Conservation (phyloP, 257 asterid species). For the Eustoma russellianum region DNA sequence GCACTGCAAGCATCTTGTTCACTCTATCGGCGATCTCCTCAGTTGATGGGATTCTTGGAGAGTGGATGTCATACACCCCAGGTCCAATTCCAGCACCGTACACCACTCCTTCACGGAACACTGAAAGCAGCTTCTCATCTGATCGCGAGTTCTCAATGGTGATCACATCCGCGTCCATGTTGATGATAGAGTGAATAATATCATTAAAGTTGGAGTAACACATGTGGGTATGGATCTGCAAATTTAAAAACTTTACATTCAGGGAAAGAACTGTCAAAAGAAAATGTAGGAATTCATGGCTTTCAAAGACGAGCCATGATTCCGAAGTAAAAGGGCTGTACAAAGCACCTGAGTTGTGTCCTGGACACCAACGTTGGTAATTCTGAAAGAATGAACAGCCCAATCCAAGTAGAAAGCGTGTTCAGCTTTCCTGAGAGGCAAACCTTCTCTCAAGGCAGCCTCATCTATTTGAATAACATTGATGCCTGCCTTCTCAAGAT, state of each 20-base stretch:
- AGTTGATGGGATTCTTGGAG: slow-evolving; percentile 85
- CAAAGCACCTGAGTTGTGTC: slow-evolving; percentile 84
- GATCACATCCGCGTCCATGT: slow-evolving; percentile 98
- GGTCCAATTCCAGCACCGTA: slow-evolving; percentile 99
- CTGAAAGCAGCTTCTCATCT: slow-evolving; percentile 93
- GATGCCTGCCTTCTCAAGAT: slow-evolving; percentile 90
- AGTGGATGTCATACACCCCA: slow-evolving; percentile 92
- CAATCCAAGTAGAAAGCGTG: slow-evolving; percentile 91
- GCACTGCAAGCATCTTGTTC: slow-evolving; percentile 96
- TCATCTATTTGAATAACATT: slow-evolving; percentile 90
- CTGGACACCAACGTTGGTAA: slow-evolving; percentile 70
- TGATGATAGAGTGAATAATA: slow-evolving; percentile 86
- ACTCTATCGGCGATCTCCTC: slow-evolving; percentile 89
- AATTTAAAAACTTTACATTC: neutral
- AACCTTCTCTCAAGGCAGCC: slow-evolving; percentile 92
- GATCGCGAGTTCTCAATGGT: slow-evolving; percentile 97
- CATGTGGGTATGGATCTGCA: slow-evolving; percentile 98
- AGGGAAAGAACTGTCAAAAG: too few species aligned
- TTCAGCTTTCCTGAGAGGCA: slow-evolving; percentile 93
- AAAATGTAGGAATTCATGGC: neutral
- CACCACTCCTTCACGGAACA: slow-evolving; percentile 92
- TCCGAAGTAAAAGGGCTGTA: slow-evolving; percentile 2
- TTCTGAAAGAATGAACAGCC: slow-evolving; percentile 99
- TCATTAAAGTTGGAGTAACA: slow-evolving; percentile 99
- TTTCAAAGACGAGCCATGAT: neutral